Evolutionary conservation across 1,284 basidiomycete species (phyloP), one percentile per base, ranked within the genome.

Genomic region (Pulchroboletus neoregius): DNA sequence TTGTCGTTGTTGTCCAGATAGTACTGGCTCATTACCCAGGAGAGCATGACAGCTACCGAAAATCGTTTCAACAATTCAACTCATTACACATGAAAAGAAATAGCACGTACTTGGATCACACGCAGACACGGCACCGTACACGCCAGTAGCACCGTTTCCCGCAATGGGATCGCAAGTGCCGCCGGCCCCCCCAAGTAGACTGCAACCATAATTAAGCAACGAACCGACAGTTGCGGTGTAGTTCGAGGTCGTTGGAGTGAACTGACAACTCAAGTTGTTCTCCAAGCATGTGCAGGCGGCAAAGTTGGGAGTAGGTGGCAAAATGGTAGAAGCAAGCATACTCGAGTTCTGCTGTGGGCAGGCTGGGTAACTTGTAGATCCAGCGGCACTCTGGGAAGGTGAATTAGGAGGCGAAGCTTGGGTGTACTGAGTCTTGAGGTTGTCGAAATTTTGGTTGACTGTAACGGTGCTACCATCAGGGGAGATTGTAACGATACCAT

Each of bases 261-360:
- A 90, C 50, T 74, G 73, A 64, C 93, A 96, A 55, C 79, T 77
- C 46, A 92, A 74, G 30, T 73, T 76, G 43, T 68, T 69, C 62
- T 81, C 73, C 54, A 94, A 58, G 66, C 93, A 96, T 45, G 74
- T 67, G 69, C 93, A 96, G n/a, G 86, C 84, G 16, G 74, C 68
- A 46, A 81, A 73, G 62, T 89, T 84, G 1, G 93, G 93, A 2
- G 93, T 96, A 0, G 88, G 83, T 9, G 93, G 93, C 15, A 95
- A 72, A 10, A 71, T 78, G 2, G 74, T 75, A 15, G 82, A 84
- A 13, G 86, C 90, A 45, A 81, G 68, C 63, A 87, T 80, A 4
- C 70, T 75, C 27, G 71, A 63, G 55, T 77, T 83, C 49, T 78
- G 63, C 8, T 76, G 54, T 6, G 87, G 83, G 71, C 93, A 96